Base-by-base conservation (phyloP, 306 rosid species). In the Vicia villosa region DNA sequence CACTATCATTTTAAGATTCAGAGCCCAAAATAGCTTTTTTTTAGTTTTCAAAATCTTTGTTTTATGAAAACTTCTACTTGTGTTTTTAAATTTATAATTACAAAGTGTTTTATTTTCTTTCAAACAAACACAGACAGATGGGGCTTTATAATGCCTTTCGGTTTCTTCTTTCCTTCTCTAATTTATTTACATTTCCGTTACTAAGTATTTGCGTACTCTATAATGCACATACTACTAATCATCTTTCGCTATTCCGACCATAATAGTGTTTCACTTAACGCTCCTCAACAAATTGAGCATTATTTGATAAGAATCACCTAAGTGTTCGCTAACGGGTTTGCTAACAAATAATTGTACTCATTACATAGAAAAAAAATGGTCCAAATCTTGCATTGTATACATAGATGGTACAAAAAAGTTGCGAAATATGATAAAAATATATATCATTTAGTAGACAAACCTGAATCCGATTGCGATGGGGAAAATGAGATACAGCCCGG, bases 391-490 rank as follows among this genome's bases (percentile, higher is more conserved):
- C 46, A 36, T 19, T 78, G 45, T 13, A 50, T 66, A 28, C 72
- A 8, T 12, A 19, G 5, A 55, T 24, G 20, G 46, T 15, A 22
- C 45, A 47, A 46, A 63, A 51, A 58, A 52, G 19, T 52, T 59
- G 62, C 41, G 13, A 55, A 40, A 56, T n/a, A 58, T 13, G 41
- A 49, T 66, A 21, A 34, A 47, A 66, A 60, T 41, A 26, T 47
- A 52, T 4, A 67, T 32, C 67, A 62, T 34, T 38, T 17, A 69
- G 19, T 7, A 56, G 56, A 75, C 79, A 41, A 78, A 94, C 99
- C 97, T 94, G 99, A 75, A 95, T 95, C 72, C 99, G 96, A 77
- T 95, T 91, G 72, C 97, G 97, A 77, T 95, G 99, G 78, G 95
- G 81, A 52, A 95, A 95, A 73, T 81, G 84, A 32, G 99, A 87